Percentiles rank a stretch among this genome's conserved stretches.
These are phyloP conservation scores for Alternaria solani DNA, from an alignment of 2,329 filamentous ascomycete species.

Conservation along the genomic window DNA sequence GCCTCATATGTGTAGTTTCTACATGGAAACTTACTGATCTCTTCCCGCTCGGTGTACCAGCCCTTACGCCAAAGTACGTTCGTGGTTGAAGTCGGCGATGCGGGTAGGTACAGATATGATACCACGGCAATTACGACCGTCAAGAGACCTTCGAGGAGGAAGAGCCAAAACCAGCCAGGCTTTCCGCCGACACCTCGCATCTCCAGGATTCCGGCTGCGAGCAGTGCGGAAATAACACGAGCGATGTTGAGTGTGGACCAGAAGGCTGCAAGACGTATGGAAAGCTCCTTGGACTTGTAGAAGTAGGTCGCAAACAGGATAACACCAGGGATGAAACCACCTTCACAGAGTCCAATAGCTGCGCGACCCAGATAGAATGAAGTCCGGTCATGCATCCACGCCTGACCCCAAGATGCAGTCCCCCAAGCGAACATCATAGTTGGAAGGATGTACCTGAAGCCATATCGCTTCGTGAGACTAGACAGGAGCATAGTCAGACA, in stretches of 20 bases:
- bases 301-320: slow-evolving; percentile 76
- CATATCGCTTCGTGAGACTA: slow-evolving; percentile 53
- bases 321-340: slow-evolving; percentile 67
- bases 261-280: slow-evolving; percentile 71
- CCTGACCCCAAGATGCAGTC: slow-evolving; percentile 68
- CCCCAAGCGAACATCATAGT: slow-evolving; percentile 56
- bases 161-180: slow-evolving; percentile 65
- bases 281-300: slow-evolving; percentile 75
- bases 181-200: slow-evolving; percentile 59
- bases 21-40: slow-evolving; percentile 55
- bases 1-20: too few relatives aligned
- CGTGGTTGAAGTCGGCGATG: slow-evolving; percentile 60
- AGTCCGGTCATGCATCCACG: slow-evolving; percentile 62
- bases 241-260: slow-evolving; percentile 71
- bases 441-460: slow-evolving; percentile 54
- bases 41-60: slow-evolving; percentile 72
- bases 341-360: slow-evolving; percentile 55
- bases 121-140: slow-evolving; percentile 40
- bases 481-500: neutral
- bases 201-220: slow-evolving; percentile 63
- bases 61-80: slow-evolving; percentile 58
- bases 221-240: slow-evolving; percentile 63
- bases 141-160: slow-evolving; percentile 51
- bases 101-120: slow-evolving; percentile 48
- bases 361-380: slow-evolving; percentile 54